Evolutionary conservation across 208 protist genomes (phyloP), one percentile per base, ranked within the genome.

Genomic region (Trypanosoma melophagium): DNA sequence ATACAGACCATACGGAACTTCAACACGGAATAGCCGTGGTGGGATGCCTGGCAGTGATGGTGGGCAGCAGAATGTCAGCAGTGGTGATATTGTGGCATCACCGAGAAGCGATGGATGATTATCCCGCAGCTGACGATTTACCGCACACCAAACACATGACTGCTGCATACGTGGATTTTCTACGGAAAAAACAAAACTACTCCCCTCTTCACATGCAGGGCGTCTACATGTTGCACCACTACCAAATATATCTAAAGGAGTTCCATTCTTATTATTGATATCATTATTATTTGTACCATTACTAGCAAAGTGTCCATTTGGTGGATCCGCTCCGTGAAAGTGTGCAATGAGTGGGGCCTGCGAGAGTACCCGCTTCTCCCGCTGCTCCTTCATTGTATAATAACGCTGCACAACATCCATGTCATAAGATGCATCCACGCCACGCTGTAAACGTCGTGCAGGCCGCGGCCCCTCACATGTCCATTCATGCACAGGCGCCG

Each of bases 91-190:
- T 40, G 61, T 70, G 22, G 55, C 62, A 16, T 59, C 57, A 22
- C 77, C 69, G 5, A 52, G 57, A 49, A 76, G 66, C 25, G 66
- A 69, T 0, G 82, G 71, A 4, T 75, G 42, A 12, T 63, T 57
- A 21, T 91, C 63, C 14, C 72, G 69, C 41, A 71, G 28, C 38
- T 72, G 61, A 4, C 66, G 31, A 63, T 83, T 81, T 0, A 95
- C 79, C 50, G 79, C 80, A 64, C 84, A 92, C 89, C 89, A 95
- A 38, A 93, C 89, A 16, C 79, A 84, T 35, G 55, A 53, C 71
- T 76, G 60, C 52, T 81, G 72, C 45, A 89, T 69, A 7, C 86
- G 76, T 7, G 84, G 85, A 58, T 95, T 95, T 8, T 79, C 52
- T 14, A 93, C 76, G 4, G 83, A 83, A 53, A 89, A 88, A 61